Base-by-base conservation (phyloP, 176 grass and related monocot genomes). In the Avena insularis region DNA sequence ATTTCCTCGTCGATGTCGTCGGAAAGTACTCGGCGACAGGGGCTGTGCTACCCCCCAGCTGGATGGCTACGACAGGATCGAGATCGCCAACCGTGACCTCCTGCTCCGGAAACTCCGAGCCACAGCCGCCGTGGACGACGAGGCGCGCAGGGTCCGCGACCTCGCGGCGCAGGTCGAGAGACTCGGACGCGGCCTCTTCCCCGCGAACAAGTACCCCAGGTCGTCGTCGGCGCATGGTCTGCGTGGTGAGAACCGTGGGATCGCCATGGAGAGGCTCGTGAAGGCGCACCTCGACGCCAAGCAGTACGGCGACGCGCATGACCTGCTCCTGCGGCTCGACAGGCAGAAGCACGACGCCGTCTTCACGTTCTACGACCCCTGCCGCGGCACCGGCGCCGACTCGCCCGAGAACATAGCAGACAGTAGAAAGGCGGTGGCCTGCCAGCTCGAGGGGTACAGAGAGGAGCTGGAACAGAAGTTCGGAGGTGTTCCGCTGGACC, bases 241-340 rank as follows among this genome's bases (percentile, higher is more conserved):
- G 15, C 61, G 21, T 1, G 36, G 38, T 40, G 10, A 1, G 11
- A 23, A 49, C 45, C n/a, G 45, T 13, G 6, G 4, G n/a, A 49
- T 74, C 71, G 71, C n/a, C 71, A 15, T 7, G 45, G 71, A 74
- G 21, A 74, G 45, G 45, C 71, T 49, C 3, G 1, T 74, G 1
- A 74, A 49, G 12, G 19, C 71, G 43, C 45, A 74, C 71, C 71
- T 74, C n/a, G 71, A 74, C 71, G 71, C n/a, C 12, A 74, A 14
- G 45, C 71, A 47, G n/a, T 49, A 49, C 13, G 71, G 71, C 20
- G 71, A 74, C 12, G 71, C 71, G 45, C 71, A 74, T 12, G 45
- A 74, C 20, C 71, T 74, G 12, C 71, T 74, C 43, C n/a, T 74
- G n/a, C 20, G 23, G n/a, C 45, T 74, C 45, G 45, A 74, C 71